Evolutionary conservation across 768 basidiomycete genomes (phyloP).

Genomic region (Xerocomus spinulosus): DNA sequence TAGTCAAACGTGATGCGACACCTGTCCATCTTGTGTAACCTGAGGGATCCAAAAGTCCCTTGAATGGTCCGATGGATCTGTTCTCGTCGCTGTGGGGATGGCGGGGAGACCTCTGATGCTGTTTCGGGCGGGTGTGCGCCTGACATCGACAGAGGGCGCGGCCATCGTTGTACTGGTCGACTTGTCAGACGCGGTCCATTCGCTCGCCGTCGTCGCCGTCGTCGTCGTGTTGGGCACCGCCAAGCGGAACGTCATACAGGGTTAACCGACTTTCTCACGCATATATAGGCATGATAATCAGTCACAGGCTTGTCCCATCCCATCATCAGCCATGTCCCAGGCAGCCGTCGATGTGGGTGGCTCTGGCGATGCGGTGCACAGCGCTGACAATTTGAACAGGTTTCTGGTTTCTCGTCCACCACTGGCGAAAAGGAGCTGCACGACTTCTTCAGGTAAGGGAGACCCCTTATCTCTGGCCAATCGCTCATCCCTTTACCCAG

Average conservation of each 20-base stretch:
- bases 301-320: not conserved
- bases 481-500: slow-evolving; percentile 33
- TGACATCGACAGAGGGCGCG: slow-evolving; percentile 4
- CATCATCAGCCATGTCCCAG: slow-evolving; percentile 18
- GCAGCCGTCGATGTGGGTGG: slow-evolving; percentile 35
- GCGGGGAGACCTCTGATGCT: slow-evolving; percentile 31
- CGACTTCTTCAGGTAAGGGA: slow-evolving; percentile 74
- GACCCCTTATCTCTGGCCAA: not conserved
- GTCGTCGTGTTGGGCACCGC: slow-evolving; percentile 10
- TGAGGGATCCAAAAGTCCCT: slow-evolving; percentile 91
- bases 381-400: slow-evolving; percentile 39
- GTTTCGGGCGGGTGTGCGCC: slow-evolving; percentile 6
- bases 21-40: slow-evolving; percentile 77
- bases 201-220: slow-evolving; percentile 7
- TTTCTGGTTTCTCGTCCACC: slow-evolving; percentile 60
- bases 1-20: slow-evolving; percentile 31
- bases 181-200: slow-evolving; percentile 1
- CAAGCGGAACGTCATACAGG: slow-evolving; percentile 9
- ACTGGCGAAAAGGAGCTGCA: slow-evolving; percentile 66
- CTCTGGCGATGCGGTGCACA: not conserved
- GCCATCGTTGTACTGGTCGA: slow-evolving; percentile 19
- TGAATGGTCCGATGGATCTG: slow-evolving; percentile 22
- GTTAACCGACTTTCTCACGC: slow-evolving; percentile 7
- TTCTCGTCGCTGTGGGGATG: slow-evolving; percentile 14
- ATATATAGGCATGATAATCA: slow-evolving; percentile 1